Evolutionary conservation across 805 yeast genomes (phyloP), one percentile per base, ranked within the genome.

Genomic region (Candida lessepsii): DNA sequence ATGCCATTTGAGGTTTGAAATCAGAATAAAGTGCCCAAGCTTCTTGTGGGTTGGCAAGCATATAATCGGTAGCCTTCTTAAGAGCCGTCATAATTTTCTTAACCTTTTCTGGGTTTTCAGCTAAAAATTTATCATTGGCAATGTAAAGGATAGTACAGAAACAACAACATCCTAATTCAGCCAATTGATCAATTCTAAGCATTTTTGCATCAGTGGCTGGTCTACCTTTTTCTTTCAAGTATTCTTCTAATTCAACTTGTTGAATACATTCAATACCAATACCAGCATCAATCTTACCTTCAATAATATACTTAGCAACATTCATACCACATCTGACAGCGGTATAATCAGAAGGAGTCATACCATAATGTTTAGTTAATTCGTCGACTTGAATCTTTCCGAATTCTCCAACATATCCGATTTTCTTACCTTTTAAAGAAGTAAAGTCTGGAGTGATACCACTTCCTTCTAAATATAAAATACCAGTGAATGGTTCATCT

Each of bases 271-370:
- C 81, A 41, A 76, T 73, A 50, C 81, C 81, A 51, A 76, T 69
- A 38, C 81, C 81, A 42, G 79, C 80, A 53, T 76, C 78, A 39
- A 76, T 73, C 47, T 68, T 65, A 26, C 80, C 80, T 38, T 75
- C 77, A 38, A 76, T 70, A 49, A 76, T 75, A 49, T 67, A 68
- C 52, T 73, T 74, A 44, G 80, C 77, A 33, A 76, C 80, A 50
- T 76, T 76, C 81, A 76, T 76, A 41, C 81, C 81, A 48, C 79
- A 73, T 57, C 80, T 66, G 40, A 76, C 76, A 8, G 81, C 78
- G 32, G 78, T 73, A 57, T 76, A 76, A 52, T 76, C 81, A 24
- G 60, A 58, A 10, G 80, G 80, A 16, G 69, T 65, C 79, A 76
- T 73, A 19, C 80, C 80, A 50, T 69, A 75, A 56, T 76, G 75